Evolutionary conservation across 352 stramenopile species (phyloP).

Genomic region (Pythium coloratum): DNA sequence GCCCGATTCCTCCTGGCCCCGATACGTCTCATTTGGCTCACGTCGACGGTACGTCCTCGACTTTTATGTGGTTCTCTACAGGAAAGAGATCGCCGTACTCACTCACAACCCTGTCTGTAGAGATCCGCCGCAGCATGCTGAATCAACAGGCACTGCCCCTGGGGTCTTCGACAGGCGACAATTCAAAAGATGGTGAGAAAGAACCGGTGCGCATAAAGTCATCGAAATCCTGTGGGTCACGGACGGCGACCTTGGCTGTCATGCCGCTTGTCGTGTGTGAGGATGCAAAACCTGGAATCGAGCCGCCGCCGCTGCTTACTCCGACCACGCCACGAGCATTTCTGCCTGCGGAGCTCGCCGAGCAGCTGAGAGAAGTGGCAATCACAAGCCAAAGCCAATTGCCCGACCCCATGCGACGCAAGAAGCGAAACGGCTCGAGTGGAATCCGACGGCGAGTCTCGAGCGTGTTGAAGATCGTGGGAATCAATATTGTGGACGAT

Average conservation of each 20-base stretch:
- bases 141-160: not conserved
- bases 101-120: not conserved
- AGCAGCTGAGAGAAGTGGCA: slow-evolving; percentile 12
- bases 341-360: slow-evolving; percentile 4
- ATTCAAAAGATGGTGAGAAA: not conserved
- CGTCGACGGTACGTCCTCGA: not conserved
- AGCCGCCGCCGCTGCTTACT: not conserved
- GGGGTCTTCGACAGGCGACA: not conserved
- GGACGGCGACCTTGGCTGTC: not conserved
- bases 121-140: slow-evolving; percentile 12
- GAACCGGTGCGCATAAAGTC: not conserved
- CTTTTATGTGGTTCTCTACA: not conserved
- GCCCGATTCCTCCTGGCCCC: not conserved
- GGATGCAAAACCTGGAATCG: not conserved
- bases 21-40: slow-evolving; percentile 15
- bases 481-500: slow-evolving; percentile 34
- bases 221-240: not conserved
- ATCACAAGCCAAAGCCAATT: slow-evolving; percentile 4
- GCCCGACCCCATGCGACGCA: not conserved
- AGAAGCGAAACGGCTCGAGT: not conserved
- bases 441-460: slow-evolving; percentile 30
- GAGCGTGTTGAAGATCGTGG: slow-evolving; percentile 33
- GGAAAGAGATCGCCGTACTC: not conserved
- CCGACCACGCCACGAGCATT: slow-evolving; percentile 3
- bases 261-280: not conserved